Percentiles rank a stretch among this genome's conserved stretches.
Conservation (phyloP, 176 grass and related monocot genomes). For the Oryza glaberrima region DNA sequence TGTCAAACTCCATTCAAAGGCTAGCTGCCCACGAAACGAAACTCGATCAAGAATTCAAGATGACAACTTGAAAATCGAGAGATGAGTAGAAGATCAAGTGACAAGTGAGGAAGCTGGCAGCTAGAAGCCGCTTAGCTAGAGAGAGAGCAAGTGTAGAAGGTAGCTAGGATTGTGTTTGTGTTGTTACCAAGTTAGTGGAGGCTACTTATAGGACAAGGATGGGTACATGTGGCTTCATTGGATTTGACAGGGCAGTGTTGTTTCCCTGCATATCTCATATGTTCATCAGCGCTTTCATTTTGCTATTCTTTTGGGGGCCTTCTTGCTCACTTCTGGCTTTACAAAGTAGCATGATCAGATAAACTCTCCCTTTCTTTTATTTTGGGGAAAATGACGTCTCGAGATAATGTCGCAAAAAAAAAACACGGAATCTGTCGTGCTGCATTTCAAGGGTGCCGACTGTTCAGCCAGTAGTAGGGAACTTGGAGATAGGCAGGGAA, state of each 20-base stretch:
- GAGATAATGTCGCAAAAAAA: constrained; percentile 40
- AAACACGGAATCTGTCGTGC: constrained; percentile 27
- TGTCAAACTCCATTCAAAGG: constrained; percentile 66
- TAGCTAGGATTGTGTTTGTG: constrained; percentile 33
- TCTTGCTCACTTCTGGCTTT: constrained; percentile 25
- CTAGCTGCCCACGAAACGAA: not conserved
- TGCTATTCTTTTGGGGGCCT: not conserved
- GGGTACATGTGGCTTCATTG: constrained; percentile 27
- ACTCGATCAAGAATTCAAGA: not conserved
- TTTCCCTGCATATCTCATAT: constrained; percentile 39
- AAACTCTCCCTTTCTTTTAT: constrained; percentile 43
- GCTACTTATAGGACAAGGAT: constrained; percentile 60
- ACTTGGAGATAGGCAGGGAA: not conserved
- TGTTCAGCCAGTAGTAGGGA: not conserved
- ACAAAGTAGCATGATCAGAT: constrained; percentile 27
- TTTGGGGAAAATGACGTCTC: constrained; percentile 38
- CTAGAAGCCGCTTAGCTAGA: constrained; percentile 13
- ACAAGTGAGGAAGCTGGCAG: constrained; percentile 21
- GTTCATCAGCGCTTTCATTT: not conserved
- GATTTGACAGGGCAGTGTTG: constrained; percentile 46
- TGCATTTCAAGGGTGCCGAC: constrained; percentile 30
- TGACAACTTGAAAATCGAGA: not conserved
- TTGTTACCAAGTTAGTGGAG: constrained; percentile 31
- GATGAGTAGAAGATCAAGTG: not conserved
- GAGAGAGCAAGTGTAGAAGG: constrained; percentile 27